phyloP scores from a whole-genome alignment of 2,329 filamentous ascomycete genomes.

The Fusarium secorum region DNA sequence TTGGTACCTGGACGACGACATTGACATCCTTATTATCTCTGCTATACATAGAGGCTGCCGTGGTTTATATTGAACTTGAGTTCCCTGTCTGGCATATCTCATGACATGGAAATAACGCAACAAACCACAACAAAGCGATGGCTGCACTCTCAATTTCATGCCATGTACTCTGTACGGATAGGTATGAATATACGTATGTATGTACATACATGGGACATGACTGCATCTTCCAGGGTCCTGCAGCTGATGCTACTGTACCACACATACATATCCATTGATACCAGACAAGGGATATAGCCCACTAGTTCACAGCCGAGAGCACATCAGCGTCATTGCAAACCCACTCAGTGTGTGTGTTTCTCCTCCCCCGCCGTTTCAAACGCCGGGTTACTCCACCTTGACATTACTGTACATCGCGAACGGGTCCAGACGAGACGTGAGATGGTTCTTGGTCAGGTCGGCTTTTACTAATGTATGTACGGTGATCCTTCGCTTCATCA shows the following conservation, averaged over 20 bases:
- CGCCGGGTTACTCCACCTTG: slow-evolving; percentile 15
- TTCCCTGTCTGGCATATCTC: slow-evolving; percentile 3
- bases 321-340: slow-evolving; percentile 7
- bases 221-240: slow-evolving; percentile 4
- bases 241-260: slow-evolving; percentile 27
- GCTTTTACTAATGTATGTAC: slow-evolving; percentile 13
- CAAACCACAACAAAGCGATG: slow-evolving; percentile 1
- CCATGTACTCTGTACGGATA: too few relatives aligned
- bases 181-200: not conserved
- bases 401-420: slow-evolving; percentile 17
- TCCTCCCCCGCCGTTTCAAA: slow-evolving; percentile 35
- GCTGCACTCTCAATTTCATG: not conserved
- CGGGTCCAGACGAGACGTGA: slow-evolving; percentile 2
- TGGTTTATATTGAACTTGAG: not conserved
- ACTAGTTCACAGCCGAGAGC: slow-evolving; percentile 9
- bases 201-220: not conserved
- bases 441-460: slow-evolving; percentile 3
- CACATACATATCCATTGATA: not conserved
- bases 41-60: not conserved
- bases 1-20: not conserved
- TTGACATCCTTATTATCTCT: not conserved
- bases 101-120: not conserved
- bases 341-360: slow-evolving; percentile 4
- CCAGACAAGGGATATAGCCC: slow-evolving; percentile 9
- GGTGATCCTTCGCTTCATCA: slow-evolving; percentile 22